Evolutionary conservation across 1,284 basidiomycete genomes (phyloP), one percentile per base, ranked within the genome.

Genomic region (Cutaneotrichosporon cyanovorans): DNA sequence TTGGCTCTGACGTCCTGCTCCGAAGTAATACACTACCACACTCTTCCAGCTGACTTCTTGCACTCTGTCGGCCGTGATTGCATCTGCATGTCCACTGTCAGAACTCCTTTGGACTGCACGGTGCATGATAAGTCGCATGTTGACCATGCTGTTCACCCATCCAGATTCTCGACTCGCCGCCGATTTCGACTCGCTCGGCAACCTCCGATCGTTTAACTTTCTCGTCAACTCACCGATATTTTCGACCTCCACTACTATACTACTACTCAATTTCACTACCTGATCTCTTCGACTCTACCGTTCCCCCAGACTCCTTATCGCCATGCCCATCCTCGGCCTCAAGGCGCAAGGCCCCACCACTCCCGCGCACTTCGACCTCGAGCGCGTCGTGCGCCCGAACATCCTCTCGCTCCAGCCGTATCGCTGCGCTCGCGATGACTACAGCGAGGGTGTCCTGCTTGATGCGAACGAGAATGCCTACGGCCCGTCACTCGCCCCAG

Each of bases 381-480:
- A 86, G 72, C 70, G 74, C n/a, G 81, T 89, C 48, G 86, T 97
- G 59, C 80, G 93, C 22, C 85, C 87, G 15, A 98, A 98, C 68
- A 96, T 99, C 61, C 83, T 96, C 45, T 74, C 87, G 2, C 76
- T 98, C 16, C 81, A 85, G 51, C 95, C 95, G 0, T 98, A 99
- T 73, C 83, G 92, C 25, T 96, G 90, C 62, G 95, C 95, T 1
- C 78, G 93, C 44, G 95, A 99, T 65, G 93, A 98, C 75, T 99
- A 96, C 73, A 82, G 84, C 39, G 76, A 80, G 2, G 92, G 92
- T 21, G 84, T 97, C 58, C 80, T 99, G n/a, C 80, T 99, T 28
- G 95, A 99, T 62, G 95, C 95, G 25, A 98, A 97, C 71, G 93
- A 98, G 75, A 97, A 98, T 67, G 80, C 90, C 0, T 77, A 93